These are phyloP conservation scores for Penicillium antarcticum DNA, from an alignment of 495 filamentous ascomycete species.

Conservation along the genomic window DNA sequence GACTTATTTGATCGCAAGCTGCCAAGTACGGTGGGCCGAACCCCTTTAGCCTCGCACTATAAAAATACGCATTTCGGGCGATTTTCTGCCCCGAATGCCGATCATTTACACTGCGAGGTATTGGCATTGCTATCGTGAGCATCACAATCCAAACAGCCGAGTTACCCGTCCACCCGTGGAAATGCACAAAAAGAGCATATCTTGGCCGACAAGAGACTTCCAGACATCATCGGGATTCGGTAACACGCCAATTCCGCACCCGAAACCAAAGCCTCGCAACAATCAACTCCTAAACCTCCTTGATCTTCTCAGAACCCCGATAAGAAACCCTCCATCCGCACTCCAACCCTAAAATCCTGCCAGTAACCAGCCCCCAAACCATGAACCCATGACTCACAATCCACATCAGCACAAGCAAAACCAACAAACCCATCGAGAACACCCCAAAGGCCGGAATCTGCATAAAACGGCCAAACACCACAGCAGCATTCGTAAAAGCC, in stretches of 20 bases:
- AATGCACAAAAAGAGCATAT: no score
- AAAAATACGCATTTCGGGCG: background rate
- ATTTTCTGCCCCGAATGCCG: no score
- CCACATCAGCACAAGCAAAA: constrained; percentile 21
- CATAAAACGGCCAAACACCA: constrained; percentile 28
- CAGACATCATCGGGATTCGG: no score
- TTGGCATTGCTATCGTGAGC: no score
- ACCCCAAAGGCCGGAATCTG: constrained; percentile 26
- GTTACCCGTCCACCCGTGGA: no score
- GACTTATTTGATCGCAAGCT: no score
- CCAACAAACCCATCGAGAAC: constrained; percentile 24
- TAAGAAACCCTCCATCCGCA: constrained; percentile 15
- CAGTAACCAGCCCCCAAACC: constrained; percentile 23
- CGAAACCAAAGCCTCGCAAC: background rate
- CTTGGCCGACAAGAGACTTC: no score
- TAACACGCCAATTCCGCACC: background rate
- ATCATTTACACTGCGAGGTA: no score
- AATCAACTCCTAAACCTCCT: constrained; percentile 2
- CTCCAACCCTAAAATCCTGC: constrained; percentile 21
- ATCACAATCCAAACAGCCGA: no score
- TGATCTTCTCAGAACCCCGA: background rate
- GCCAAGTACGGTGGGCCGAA: no score
- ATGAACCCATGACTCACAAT: constrained; percentile 21
- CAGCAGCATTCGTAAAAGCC: constrained; percentile 30
- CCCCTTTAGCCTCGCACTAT: background rate